Evolutionary conservation across 2,329 filamentous ascomycete species (phyloP), one percentile per base, ranked within the genome.

Genomic region (Aureobasidium melanogenum): DNA sequence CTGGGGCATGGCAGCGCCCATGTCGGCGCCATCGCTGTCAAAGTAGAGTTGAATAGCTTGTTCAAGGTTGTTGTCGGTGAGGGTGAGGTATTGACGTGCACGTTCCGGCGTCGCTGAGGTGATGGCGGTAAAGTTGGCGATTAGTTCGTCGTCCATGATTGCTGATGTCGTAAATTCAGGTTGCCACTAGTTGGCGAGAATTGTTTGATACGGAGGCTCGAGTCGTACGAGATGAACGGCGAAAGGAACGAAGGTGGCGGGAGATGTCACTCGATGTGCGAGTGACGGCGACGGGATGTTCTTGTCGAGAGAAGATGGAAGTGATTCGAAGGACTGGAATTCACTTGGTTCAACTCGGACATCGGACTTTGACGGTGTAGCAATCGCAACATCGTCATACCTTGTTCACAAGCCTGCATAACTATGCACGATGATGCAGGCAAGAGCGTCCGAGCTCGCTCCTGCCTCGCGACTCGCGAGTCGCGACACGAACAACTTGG

Each of bases 31-130:
- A 46, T 88, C 89, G 71, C 88, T 94, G 70, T 95, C 91, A 74
- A 91, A 97, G 77, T 86, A 99, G 14, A 97, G 85, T 70, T 90
- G 85, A 68, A 97, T 87, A 28, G 94, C 94, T 70, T 93, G 88
- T 74, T 91, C 86, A 56, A 93, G 79, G 71, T 96, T 88, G 69
- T 86, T 86, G 67, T 90, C 88, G n/a, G 91, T 87, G 71, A 99
- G 83, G 68, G 88, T 83, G 51, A 97, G 83, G 74, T 95, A 96
- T 67, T 89, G 88, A 64, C 84, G 83, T 32, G 93, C 94, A 65
- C 92, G 84, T 66, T 87, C 81, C 30, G 86, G 82, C 64, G 81
- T 84, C 63, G 88, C 84, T 67, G 86, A 87, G 41, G 94, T 97
- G 72, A 99, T 88, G 75, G 82, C 81, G 69, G 86, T 85, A 73